Base-by-base conservation (phyloP, 2,329 filamentous ascomycete genomes). In the Endothia cerciana region DNA sequence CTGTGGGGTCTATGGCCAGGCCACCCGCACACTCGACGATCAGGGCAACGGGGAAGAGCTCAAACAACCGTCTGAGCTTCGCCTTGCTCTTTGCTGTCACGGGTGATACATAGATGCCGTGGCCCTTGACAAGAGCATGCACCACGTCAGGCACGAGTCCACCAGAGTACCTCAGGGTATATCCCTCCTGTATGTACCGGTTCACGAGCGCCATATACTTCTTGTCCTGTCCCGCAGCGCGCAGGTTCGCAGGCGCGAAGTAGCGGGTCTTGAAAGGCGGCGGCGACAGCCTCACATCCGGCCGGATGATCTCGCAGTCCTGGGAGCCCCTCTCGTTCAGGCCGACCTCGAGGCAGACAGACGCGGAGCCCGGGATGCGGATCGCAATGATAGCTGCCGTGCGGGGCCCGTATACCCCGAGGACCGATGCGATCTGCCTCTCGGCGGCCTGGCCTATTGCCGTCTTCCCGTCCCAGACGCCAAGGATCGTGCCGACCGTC, bases 161-260 rank as follows among this genome's bases (percentile, higher is more conserved):
- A 0, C 87, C 87, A 22, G 81, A 82, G 70, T 89, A 89, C 2
- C 87, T 78, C 45, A 89, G 77, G 0, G 87, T 88, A 72, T 88
- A 89, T 70, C 80, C 80, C 49, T 82, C 73, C n/a, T 68, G 57
- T 8, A 89, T 82, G 66, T 82, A 88, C 5, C 77, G 73, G 30
- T 76, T 75, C 4, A 89, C 75, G 0, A 89, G 78, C 0, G 60
- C 65, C 73, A 81, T 78, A 73, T 89, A 89, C 36, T 70, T 69
- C 6, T 74, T 70, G 55, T 83, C 77, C 22, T 88, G 82, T 0
- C 82, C 81, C 0, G 87, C 86, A 0, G 83, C 80, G 11, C 87
- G 83, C 63, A 89, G 74, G 70, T 89, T 89, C 4, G 87, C 87
- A 0, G 87, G 87, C 0, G 87, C 85, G 70, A 89, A 89, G 72